These are phyloP conservation scores for Mucor indicus DNA, from an alignment of 371 early-diverging fungal species.

Conservation along the genomic window DNA sequence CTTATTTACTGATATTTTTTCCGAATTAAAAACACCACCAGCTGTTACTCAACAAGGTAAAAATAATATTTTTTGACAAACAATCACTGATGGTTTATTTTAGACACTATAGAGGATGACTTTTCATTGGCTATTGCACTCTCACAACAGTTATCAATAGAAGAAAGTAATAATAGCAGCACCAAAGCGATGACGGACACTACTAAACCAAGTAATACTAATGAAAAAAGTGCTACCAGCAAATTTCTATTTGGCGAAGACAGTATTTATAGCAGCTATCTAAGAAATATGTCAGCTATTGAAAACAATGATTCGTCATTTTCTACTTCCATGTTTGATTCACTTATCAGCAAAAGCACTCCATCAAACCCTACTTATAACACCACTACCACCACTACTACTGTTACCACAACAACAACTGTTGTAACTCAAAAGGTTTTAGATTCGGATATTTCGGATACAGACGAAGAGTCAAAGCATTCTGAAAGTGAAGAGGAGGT, in stretches of 20 bases:
- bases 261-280: conserved; percentile 39
- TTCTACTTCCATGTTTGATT: conserved; percentile 34
- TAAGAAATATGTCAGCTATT: conserved; percentile 5
- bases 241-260: conserved; percentile 22
- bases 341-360: conserved; percentile 8
- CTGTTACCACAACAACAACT: conserved; percentile 1
- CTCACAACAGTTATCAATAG: conserved; percentile 28
- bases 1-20: conserved; percentile 40
- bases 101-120: conserved; percentile 12
- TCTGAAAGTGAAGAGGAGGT: conserved; percentile 12
- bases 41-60: conserved; percentile 7
- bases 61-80: neutral
- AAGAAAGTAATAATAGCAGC: conserved; percentile 9
- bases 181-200: conserved; percentile 4
- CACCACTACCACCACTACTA: neutral
- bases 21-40: conserved; percentile 23
- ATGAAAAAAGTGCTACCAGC: neutral
- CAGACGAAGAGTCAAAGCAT: conserved; percentile 18
- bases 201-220: conserved; percentile 1
- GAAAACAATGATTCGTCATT: conserved; percentile 4
- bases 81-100: neutral
- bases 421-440: conserved; percentile 26
- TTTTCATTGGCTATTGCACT: conserved; percentile 39
- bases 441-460: conserved; percentile 45
- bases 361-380: neutral